Conservation (phyloP, 2,329 filamentous ascomycete genomes). For the Periglandula ipomoeae region DNA sequence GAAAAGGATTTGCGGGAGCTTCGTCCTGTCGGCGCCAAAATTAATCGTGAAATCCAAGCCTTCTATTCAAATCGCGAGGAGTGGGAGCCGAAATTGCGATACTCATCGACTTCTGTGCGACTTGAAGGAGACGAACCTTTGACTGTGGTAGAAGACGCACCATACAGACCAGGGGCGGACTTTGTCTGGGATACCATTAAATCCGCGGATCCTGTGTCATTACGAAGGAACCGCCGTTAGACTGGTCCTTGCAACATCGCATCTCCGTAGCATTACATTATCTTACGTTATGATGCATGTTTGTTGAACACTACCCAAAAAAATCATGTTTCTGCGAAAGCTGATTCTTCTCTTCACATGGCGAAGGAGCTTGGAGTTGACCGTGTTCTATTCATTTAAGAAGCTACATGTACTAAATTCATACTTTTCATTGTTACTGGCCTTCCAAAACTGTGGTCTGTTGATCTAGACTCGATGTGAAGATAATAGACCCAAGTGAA, state of each 20-base stretch:
- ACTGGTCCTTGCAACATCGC: no score
- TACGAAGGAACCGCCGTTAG: background rate
- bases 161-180: conserved; percentile 12
- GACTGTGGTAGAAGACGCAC: conserved; percentile 7
- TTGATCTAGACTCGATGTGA: conserved; percentile 1
- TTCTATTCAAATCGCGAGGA: conserved; percentile 27
- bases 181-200: conserved; percentile 25
- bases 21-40: conserved; percentile 22
- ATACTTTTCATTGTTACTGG: conserved; percentile 9
- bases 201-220: conserved; percentile 4
- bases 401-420: conserved; percentile 9
- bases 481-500: conserved; percentile 1
- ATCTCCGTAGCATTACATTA: background rate
- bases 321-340: no score
- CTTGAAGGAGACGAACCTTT: conserved; percentile 13
- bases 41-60: conserved; percentile 27
- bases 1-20: conserved; percentile 24
- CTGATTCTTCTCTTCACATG: background rate
- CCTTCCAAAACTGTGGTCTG: conserved; percentile 6
- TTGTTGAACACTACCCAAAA: no score
- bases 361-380: conserved; percentile 2
- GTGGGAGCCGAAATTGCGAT: conserved; percentile 22
- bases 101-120: background rate
- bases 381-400: conserved; percentile 2
- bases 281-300: background rate